Base-by-base conservation (phyloP, 345 rosid genomes). In the Salix dunnii region DNA sequence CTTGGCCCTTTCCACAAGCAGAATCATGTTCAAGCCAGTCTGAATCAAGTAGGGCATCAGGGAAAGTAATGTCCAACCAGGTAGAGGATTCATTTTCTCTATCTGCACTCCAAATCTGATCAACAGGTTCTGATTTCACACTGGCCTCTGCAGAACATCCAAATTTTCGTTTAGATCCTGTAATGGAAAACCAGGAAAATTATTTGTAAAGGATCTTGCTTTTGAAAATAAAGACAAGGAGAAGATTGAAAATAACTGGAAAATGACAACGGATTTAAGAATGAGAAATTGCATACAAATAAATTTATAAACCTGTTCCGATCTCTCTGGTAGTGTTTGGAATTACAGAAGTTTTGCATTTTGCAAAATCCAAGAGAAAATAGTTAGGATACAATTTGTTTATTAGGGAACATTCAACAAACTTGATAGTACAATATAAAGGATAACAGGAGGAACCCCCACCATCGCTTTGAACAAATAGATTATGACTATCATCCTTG, bases 31-130 rank as follows among this genome's bases (percentile, higher is more conserved):
- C 97, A 74, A 88, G 78, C 97, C 97, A 94, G 83, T 85, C 88
- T 64, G 98, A 88, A 67, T 87, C 89, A 46, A 91, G 91, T 74
- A 93, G 84, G 46, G 88, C 91, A 77, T 90, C 94, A 33, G 94
- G 88, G 64, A 85, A 70, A 68, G 80, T 82, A 71, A 81, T 46
- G 74, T 86, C 91, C 67, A 82, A 71, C 67, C 60, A 55, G 66
- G 72, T 21, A 55, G 69, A 58, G 43, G 77, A 77, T 76, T 80
- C 88, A 55, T 71, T 87, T 76, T 74, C 86, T 60, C 78, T 72
- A 68, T 82, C 89, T 14, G 85, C 74, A 25, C 77, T 79, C 84
- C 82, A 87, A 31, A 75, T 68, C 46, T 70, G 87, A 62, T 82
- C 86, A 48, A 74, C 63, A 21, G 81, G 73, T 76, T 87, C 91